These are phyloP conservation scores for Marasmius tenuissimus DNA, from an alignment of 1,284 basidiomycete species.

Conservation along the genomic window DNA sequence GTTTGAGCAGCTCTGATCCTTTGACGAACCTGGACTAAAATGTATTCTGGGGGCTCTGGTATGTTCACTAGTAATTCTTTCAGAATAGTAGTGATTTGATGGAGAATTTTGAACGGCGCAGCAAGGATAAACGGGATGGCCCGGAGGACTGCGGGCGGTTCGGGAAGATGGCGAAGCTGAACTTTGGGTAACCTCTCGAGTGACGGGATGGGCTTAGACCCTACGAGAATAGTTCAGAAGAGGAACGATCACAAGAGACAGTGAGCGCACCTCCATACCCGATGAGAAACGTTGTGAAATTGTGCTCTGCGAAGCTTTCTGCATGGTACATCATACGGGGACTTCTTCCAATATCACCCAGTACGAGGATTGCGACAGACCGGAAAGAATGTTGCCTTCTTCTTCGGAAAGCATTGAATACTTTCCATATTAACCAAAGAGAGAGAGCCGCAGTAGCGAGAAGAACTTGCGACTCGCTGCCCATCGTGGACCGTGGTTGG, in stretches of 20 bases:
- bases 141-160: constrained; percentile 59
- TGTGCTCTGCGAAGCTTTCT: constrained; percentile 82
- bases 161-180: constrained; percentile 64
- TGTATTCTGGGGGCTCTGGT: constrained; percentile 75
- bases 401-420: constrained; percentile 28
- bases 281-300: constrained; percentile 81
- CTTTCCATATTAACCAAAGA: constrained; percentile 27
- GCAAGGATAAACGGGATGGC: constrained; percentile 72
- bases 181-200: constrained; percentile 66
- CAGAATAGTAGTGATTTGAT: constrained; percentile 69
- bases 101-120: constrained; percentile 80
- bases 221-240: constrained; percentile 36
- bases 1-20: neutral
- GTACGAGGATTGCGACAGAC: constrained; percentile 85
- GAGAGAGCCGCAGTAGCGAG: constrained; percentile 15
- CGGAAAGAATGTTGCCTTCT: constrained; percentile 47
- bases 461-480: neutral
- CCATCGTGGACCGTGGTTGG: too few species aligned
- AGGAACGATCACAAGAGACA: neutral
- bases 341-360: constrained; percentile 94
- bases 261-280: constrained; percentile 76
- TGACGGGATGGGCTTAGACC: constrained; percentile 71
- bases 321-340: constrained; percentile 99
- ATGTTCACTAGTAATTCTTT: constrained; percentile 62
- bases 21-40: constrained; percentile 82